phyloP scores from a whole-genome alignment of 208 protist genomes.

The Wallacemonas sp. region DNA sequence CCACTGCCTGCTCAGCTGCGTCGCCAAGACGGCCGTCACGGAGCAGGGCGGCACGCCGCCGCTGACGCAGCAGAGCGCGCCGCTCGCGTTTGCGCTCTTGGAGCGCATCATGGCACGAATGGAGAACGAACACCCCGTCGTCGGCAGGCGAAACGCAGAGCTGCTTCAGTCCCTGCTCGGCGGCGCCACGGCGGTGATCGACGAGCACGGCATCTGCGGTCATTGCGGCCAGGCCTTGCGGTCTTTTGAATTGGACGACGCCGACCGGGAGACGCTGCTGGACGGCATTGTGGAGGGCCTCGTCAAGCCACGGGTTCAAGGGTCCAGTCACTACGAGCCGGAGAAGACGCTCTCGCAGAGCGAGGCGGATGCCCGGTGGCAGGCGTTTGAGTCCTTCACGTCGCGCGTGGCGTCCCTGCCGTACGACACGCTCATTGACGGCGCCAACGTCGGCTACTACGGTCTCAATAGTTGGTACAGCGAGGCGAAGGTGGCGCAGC shows the following conservation, averaged over 20 bases:
- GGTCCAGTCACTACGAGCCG: conserved; percentile 61
- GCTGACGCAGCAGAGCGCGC: neutral
- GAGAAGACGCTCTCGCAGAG: conserved; percentile 40
- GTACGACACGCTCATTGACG: conserved; percentile 83
- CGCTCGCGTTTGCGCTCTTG: conserved; percentile 1
- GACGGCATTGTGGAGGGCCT: conserved; percentile 80
- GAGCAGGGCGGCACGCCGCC: neutral
- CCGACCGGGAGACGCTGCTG: conserved; percentile 49
- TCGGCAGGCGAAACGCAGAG: conserved; percentile 59
- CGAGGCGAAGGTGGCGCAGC: conserved; percentile 60
- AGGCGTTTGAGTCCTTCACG: conserved; percentile 66
- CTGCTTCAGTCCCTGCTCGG: conserved; percentile 51
- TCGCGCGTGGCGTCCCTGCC: conserved; percentile 26
- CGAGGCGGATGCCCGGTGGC: conserved; percentile 40
- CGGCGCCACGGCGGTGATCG: conserved; percentile 29
- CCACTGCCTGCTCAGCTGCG: conserved; percentile 43
- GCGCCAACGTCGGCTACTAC: conserved; percentile 85
- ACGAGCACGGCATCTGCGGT: conserved; percentile 41
- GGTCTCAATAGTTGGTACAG: conserved; percentile 77
- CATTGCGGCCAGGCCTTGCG: conserved; percentile 43
- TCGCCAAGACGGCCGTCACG: conserved; percentile 14
- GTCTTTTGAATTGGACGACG: conserved; percentile 63
- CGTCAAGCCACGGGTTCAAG: conserved; percentile 46
- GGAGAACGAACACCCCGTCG: conserved; percentile 73
- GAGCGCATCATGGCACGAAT: conserved; percentile 49